A percentile compares a stretch with the other conserved stretches of the same genome.
phyloP scores from a whole-genome alignment of 257 asterid species.

The Rhazya stricta region DNA sequence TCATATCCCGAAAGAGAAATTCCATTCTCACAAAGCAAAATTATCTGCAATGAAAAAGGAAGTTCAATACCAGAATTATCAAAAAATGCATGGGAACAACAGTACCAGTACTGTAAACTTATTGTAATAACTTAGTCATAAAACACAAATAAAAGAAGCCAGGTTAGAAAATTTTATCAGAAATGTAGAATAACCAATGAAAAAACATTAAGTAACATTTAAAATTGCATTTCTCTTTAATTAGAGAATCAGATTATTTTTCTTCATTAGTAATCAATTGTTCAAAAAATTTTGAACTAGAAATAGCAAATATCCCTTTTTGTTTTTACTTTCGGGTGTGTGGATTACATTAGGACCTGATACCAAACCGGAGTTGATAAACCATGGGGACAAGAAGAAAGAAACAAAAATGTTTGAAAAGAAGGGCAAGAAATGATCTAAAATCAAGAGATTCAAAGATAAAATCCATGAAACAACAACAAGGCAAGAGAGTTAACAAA shows the following conservation, averaged over 20 bases:
- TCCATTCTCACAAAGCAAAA: conserved; percentile 52
- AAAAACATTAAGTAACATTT: not conserved
- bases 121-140: not conserved
- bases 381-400: not conserved
- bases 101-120: not conserved
- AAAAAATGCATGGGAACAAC: not conserved
- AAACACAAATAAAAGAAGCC: not conserved
- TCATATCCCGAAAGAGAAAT: conserved; percentile 44
- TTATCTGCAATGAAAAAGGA: conserved; percentile 39
- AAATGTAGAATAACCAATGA: not conserved
- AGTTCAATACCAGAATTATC: conserved; percentile 11
- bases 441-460: not conserved
- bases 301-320: not conserved
- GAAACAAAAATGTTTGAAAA: not conserved
- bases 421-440: not conserved
- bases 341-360: not conserved
- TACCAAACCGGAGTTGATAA: not conserved
- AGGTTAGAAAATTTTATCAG: not conserved
- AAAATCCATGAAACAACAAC: not conserved
- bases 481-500: not conserved
- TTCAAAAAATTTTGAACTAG: not conserved
- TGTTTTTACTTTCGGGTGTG: not conserved
- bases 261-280: not conserved
- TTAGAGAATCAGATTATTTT: not conserved
- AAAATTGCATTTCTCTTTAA: not conserved